phyloP scores from a whole-genome alignment of 345 rosid species.

The Passiflora organensis region DNA sequence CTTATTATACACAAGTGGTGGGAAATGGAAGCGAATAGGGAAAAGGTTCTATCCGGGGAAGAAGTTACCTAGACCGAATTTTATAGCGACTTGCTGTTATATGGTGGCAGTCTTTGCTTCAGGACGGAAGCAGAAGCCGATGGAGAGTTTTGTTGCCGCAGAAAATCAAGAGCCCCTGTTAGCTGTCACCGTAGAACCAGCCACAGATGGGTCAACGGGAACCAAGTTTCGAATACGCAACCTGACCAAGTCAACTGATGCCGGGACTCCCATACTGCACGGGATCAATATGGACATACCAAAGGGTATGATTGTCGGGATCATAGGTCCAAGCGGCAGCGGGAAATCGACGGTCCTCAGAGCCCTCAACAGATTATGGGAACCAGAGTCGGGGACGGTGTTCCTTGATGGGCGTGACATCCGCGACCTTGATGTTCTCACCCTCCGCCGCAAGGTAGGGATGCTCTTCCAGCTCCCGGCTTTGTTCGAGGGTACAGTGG shows the following conservation, averaged over 20 bases:
- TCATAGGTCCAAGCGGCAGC: constrained; percentile 94
- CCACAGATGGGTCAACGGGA: too few species aligned
- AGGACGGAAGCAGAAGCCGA: too few species aligned
- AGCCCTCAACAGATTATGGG: constrained; percentile 86
- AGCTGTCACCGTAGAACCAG: too few species aligned
- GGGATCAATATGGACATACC: constrained; percentile 55
- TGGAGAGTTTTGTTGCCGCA: too few species aligned
- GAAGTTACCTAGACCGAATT: too few species aligned
- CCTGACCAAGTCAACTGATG: constrained; percentile 42
- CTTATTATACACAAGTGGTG: too few species aligned
- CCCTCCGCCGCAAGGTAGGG: constrained; percentile 79
- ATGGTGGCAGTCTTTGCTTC: too few species aligned
- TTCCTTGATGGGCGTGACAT: constrained; percentile 71
- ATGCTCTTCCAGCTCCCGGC: constrained; percentile 95
- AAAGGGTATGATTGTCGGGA: constrained; percentile 58
- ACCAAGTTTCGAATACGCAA: constrained; percentile 44
- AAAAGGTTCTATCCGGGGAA: too few species aligned
- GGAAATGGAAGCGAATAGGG: too few species aligned
- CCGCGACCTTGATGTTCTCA: constrained; percentile 51
- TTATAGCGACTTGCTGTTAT: too few species aligned
- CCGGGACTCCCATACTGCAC: constrained; percentile 45
- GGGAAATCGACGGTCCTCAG: constrained; percentile 83
- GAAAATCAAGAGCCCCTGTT: too few species aligned
- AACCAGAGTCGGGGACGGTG: constrained; percentile 60
- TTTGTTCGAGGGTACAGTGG: constrained; percentile 80